phyloP scores from a whole-genome alignment of 225 moss, liverwort and hornwort species.

The Lunularia cruciata region DNA sequence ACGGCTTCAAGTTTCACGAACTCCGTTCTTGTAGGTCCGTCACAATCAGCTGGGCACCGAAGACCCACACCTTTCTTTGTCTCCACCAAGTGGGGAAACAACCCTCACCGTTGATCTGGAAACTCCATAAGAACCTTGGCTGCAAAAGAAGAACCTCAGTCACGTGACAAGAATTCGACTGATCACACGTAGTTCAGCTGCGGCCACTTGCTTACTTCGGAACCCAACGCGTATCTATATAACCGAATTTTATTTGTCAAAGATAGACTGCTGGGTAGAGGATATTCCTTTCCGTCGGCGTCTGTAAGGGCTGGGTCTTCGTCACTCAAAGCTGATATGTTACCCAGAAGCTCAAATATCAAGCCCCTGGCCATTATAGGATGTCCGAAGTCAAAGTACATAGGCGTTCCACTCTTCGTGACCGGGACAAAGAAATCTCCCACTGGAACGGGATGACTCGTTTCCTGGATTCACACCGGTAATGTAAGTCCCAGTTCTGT shows the following conservation, averaged over 20 bases:
- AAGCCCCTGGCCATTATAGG: conserved; percentile 61
- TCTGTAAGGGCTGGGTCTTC: conserved; percentile 65
- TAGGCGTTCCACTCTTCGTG: conserved; percentile 73
- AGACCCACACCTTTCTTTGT: neutral
- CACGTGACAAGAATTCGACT: neutral
- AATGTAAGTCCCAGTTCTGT: neutral
- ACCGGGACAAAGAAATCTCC: conserved; percentile 73
- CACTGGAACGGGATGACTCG: conserved; percentile 51
- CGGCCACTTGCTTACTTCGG: conserved; percentile 96
- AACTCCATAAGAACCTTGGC: too few species aligned
- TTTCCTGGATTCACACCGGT: conserved; percentile 48
- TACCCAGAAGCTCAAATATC: conserved; percentile 81
- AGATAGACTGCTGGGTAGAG: conserved; percentile 75
- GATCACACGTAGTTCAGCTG: conserved; percentile 75
- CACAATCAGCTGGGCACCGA: neutral
- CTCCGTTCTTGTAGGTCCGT: neutral
- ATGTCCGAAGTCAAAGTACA: conserved; percentile 77
- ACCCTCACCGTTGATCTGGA: neutral
- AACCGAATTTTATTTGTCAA: conserved; percentile 83
- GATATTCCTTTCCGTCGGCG: conserved; percentile 62
- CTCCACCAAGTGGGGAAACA: neutral
- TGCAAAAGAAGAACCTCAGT: neutral
- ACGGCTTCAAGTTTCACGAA: neutral
- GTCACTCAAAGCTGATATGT: conserved; percentile 84
- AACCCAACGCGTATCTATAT: conserved; percentile 70